These are phyloP conservation scores for Curvularia eragrostidis DNA, from an alignment of 2,329 filamentous ascomycete genomes.

Conservation along the genomic window DNA sequence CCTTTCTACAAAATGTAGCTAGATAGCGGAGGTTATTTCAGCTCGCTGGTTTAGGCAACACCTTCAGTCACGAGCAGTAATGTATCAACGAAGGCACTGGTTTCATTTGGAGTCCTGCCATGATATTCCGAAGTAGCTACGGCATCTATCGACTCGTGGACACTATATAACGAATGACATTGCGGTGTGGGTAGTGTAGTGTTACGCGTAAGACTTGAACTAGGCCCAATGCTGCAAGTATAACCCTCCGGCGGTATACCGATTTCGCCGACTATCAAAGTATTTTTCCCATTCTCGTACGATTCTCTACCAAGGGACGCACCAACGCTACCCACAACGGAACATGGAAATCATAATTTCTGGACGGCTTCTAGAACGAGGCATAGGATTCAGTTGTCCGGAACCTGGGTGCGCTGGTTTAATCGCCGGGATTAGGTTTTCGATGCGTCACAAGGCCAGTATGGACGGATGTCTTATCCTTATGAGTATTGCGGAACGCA, in stretches of 20 bases:
- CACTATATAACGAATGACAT: not conserved
- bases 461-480: not conserved
- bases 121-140: not conserved
- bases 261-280: not conserved
- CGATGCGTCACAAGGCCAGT: constrained; percentile 5
- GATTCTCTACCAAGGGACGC: not conserved
- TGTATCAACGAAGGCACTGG: constrained; percentile 1
- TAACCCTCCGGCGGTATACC: not conserved
- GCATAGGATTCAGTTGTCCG: not conserved
- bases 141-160: not conserved
- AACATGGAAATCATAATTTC: not conserved
- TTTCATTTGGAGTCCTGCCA: not conserved
- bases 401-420: not conserved
- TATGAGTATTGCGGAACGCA: too few relatives aligned
- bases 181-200: too few relatives aligned
- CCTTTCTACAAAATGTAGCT: not conserved
- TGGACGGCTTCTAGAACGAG: not conserved
- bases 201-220: not conserved
- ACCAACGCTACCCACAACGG: not conserved
- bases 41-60: not conserved
- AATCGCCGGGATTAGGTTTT: not conserved
- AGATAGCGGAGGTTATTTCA: not conserved
- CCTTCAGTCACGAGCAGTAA: constrained; percentile 6
- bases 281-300: not conserved
- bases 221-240: not conserved